A percentile compares a stretch with the other conserved stretches of the same genome.
These are phyloP conservation scores for Cercospora janseana DNA, from an alignment of 2,329 filamentous ascomycete species.

Conservation along the genomic window DNA sequence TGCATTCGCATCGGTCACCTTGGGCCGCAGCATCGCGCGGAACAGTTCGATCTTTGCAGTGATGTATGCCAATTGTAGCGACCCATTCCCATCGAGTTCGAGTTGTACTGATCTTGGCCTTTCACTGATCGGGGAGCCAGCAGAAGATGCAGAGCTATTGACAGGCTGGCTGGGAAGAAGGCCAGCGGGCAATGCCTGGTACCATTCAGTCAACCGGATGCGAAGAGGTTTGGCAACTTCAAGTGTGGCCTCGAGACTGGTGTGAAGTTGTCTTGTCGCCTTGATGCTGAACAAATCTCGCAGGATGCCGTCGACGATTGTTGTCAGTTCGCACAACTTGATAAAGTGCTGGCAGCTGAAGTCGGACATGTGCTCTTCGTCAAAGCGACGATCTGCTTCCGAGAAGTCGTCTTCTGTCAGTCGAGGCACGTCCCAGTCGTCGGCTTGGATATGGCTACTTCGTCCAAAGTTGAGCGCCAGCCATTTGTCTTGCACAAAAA, in stretches of 20 bases:
- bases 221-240: conserved; percentile 52
- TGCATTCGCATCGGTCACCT: conserved; percentile 31
- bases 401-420: conserved; percentile 49
- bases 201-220: conserved; percentile 51
- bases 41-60: conserved; percentile 54
- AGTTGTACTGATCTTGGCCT: conserved; percentile 32
- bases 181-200: conserved; percentile 45
- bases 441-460: conserved; percentile 54
- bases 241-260: conserved; percentile 42
- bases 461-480: conserved; percentile 57
- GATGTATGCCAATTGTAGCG: conserved; percentile 53
- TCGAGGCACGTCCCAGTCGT: conserved; percentile 56
- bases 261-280: conserved; percentile 46
- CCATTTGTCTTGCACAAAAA: conserved; percentile 67
- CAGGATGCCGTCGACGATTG: conserved; percentile 53
- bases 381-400: conserved; percentile 25
- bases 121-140: conserved; percentile 22
- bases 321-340: conserved; percentile 52
- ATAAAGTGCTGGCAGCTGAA: conserved; percentile 45
- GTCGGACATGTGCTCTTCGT: conserved; percentile 19
- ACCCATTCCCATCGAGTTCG: conserved; percentile 47
- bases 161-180: conserved; percentile 21
- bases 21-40: conserved; percentile 50
- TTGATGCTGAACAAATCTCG: conserved; percentile 40
- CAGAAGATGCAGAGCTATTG: conserved; percentile 14